A percentile compares a stretch with the other conserved stretches of the same genome.
Evolutionary conservation across 306 rosid genomes (phyloP).

Genomic region (Macrotyloma uniflorum): DNA sequence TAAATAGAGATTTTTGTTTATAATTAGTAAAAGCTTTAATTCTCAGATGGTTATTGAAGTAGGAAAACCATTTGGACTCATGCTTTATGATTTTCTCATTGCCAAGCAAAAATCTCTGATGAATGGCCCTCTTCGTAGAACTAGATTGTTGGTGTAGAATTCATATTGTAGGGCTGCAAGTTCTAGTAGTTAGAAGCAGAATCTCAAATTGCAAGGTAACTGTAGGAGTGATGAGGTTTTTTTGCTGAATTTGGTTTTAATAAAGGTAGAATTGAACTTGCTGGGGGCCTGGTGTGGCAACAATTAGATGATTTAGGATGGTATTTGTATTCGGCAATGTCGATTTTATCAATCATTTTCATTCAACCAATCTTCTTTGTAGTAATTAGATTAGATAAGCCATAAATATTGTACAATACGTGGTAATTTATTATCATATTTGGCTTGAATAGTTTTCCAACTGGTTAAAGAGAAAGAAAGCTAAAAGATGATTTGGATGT

Average conservation of each 20-base stretch:
- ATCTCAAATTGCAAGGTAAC: neutral
- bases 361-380: constrained; percentile 8
- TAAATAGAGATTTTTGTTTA: neutral
- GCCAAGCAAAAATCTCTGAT: constrained; percentile 1
- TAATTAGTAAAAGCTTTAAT: neutral
- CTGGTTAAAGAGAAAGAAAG: neutral
- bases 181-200: neutral
- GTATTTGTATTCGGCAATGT: neutral
- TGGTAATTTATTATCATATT: constrained; percentile 13
- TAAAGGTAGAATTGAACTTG: neutral
- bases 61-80: neutral
- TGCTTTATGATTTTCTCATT: neutral
- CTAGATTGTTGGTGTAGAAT: constrained; percentile 19
- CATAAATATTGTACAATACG: neutral
- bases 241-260: constrained; percentile 20
- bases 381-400: neutral
- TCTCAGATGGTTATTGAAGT: neutral
- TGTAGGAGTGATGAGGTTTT: constrained; percentile 4
- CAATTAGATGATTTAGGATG: neutral
- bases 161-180: neutral
- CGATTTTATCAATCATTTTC: neutral
- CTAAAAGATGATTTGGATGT: neutral
- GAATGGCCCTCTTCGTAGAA: constrained; percentile 3
- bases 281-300: neutral
- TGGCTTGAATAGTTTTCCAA: neutral